A percentile compares a stretch with the other conserved stretches of the same genome.
Evolutionary conservation across 75 land plant species (phyloP).

Genomic region (Pinus albicaulis): DNA sequence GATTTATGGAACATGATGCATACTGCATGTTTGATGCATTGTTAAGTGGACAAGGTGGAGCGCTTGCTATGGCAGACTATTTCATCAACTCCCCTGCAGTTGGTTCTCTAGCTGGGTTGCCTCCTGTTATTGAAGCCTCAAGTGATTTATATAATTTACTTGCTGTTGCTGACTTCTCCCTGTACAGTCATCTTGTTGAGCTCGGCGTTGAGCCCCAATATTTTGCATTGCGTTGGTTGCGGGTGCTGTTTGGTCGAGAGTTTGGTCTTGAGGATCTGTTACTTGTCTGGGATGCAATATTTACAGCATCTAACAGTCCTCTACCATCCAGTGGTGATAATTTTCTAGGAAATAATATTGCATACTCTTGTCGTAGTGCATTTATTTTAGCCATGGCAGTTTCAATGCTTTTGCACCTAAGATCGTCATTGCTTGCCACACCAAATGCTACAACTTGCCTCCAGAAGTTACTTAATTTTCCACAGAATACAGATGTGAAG

Average conservation of each 20-base stretch:
- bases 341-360: slow-evolving; percentile 12
- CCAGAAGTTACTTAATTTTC: slow-evolving; percentile 76
- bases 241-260: slow-evolving; percentile 88
- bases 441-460: slow-evolving; percentile 81
- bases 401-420: slow-evolving; percentile 75
- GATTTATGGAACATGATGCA: slow-evolving; percentile 95
- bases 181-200: slow-evolving; percentile 81
- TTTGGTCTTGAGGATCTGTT: slow-evolving; percentile 70
- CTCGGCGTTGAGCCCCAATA: slow-evolving; percentile 94
- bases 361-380: slow-evolving; percentile 57
- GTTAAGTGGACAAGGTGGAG: slow-evolving; percentile 62
- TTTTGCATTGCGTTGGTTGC: slow-evolving; percentile 88
- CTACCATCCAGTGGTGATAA: slow-evolving; percentile 10
- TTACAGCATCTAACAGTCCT: slow-evolving; percentile 50
- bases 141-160: slow-evolving; percentile 71
- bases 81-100: slow-evolving; percentile 42
- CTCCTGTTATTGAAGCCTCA: slow-evolving; percentile 82
- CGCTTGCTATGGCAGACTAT: slow-evolving; percentile 75
- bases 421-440: slow-evolving; percentile 78
- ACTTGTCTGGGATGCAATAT: slow-evolving; percentile 87
- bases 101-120: slow-evolving; percentile 36
- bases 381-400: slow-evolving; percentile 74
- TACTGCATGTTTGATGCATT: slow-evolving; percentile 91
- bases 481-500: slow-evolving; percentile 45
- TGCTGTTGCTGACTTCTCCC: slow-evolving; percentile 61